These are phyloP conservation scores for Calocera cornea DNA, from an alignment of 768 basidiomycete species.

Conservation along the genomic window DNA sequence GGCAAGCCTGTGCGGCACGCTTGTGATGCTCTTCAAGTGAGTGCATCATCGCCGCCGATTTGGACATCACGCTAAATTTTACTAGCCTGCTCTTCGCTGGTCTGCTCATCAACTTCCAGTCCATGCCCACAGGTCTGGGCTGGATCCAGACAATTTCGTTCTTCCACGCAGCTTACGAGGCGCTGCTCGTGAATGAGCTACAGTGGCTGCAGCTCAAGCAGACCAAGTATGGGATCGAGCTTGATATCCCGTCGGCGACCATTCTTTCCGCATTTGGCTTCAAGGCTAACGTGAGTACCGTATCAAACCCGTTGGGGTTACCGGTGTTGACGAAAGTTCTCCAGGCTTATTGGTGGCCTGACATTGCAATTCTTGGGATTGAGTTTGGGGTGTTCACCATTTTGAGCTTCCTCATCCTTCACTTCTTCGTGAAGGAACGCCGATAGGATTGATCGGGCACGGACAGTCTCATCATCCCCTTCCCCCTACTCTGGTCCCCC, in stretches of 20 bases:
- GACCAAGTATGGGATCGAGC: constrained; percentile 88
- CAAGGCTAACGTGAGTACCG: constrained; percentile 53
- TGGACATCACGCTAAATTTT: not conserved
- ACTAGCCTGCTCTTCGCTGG: constrained; percentile 86
- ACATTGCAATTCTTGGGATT: constrained; percentile 69
- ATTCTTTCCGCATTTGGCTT: constrained; percentile 92
- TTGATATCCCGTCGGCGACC: constrained; percentile 91
- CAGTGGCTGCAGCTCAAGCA: constrained; percentile 88
- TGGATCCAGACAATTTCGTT: constrained; percentile 90
- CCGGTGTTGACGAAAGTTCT: constrained; percentile 9
- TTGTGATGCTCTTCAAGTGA: constrained; percentile 98
- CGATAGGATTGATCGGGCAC: constrained; percentile 22
- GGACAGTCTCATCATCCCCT: not conserved
- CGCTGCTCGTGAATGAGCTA: constrained; percentile 92
- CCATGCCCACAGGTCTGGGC: constrained; percentile 52
- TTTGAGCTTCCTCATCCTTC: constrained; percentile 63
- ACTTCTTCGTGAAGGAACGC: constrained; percentile 80
- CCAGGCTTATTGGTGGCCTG: constrained; percentile 96
- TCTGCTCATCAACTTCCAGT: constrained; percentile 84
- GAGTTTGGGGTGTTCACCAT: constrained; percentile 74
- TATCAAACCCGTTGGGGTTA: not conserved
- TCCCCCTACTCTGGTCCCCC: not conserved
- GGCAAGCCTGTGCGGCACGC: constrained; percentile 83
- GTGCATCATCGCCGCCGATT: constrained; percentile 22
- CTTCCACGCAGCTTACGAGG: constrained; percentile 98